Percentiles rank a stretch among this genome's conserved stretches.
phyloP scores from a whole-genome alignment of 177 flowering plant genomes.

The Vitis hybrid region DNA sequence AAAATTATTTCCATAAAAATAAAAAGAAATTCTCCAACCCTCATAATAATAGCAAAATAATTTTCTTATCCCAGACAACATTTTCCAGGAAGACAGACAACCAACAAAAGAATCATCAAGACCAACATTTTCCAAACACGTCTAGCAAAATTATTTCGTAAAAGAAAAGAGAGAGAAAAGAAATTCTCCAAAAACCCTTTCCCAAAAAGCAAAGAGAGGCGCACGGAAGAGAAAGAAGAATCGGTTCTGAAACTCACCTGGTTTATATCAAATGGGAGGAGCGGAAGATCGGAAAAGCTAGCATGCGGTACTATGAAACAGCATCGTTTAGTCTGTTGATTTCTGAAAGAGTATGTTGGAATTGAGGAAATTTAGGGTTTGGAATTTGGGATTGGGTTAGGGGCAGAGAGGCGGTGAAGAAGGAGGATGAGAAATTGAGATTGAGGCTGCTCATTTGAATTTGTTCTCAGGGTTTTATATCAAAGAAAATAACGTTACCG shows the following conservation, averaged over 20 bases:
- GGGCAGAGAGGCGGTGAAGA: not conserved
- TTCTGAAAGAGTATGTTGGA: not conserved
- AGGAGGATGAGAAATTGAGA: not conserved
- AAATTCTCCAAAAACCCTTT: too few relatives aligned
- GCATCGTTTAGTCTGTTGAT: slow-evolving; percentile 3
- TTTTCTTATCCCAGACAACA: too few relatives aligned
- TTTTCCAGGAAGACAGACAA: too few relatives aligned
- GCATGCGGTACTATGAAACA: not conserved
- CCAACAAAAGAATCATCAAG: too few relatives aligned
- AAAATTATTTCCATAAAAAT: too few relatives aligned
- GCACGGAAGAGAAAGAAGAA: not conserved
- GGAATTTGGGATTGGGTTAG: not conserved
- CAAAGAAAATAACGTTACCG: too few relatives aligned
- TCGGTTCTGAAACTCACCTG: slow-evolving; percentile 10
- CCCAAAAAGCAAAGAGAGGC: not conserved
- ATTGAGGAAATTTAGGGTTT: not conserved
- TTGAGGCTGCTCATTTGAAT: not conserved
- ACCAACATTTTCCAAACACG: too few relatives aligned
- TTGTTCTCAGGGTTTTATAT: too few relatives aligned
- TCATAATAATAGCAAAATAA: too few relatives aligned
- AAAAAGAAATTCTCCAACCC: too few relatives aligned
- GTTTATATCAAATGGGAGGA: slow-evolving; percentile 28
- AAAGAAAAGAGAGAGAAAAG: too few relatives aligned
- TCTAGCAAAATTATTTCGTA: too few relatives aligned
- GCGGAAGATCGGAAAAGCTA: slow-evolving; percentile 25